phyloP scores from a whole-genome alignment of 2,329 filamentous ascomycete species.

The Exophiala viscosa region DNA sequence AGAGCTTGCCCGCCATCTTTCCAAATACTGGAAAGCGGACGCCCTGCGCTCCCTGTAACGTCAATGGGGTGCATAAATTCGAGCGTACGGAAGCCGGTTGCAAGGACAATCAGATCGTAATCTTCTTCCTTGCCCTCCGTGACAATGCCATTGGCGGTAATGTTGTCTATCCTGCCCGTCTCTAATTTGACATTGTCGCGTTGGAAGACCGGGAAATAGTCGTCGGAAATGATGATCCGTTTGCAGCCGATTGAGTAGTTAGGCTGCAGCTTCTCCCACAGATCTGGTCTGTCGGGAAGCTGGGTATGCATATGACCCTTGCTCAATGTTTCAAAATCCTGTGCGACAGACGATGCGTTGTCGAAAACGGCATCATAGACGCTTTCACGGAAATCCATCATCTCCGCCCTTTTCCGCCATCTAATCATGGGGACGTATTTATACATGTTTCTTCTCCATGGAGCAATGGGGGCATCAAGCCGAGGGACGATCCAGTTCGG shows the following conservation, averaged over 20 bases:
- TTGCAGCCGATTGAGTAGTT: conserved; percentile 46
- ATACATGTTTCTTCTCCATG: conserved; percentile 42
- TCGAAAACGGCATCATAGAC: conserved; percentile 45
- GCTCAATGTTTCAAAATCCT: conserved; percentile 39
- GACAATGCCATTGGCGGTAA: conserved; percentile 48
- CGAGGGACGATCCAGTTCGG: conserved; percentile 59
- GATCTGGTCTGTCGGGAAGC: conserved; percentile 47
- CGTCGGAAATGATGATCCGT: conserved; percentile 50
- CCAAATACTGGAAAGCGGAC: conserved; percentile 52
- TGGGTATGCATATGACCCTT: conserved; percentile 43
- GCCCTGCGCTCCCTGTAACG: conserved; percentile 45
- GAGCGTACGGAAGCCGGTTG: conserved; percentile 57
- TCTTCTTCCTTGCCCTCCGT: conserved; percentile 44
- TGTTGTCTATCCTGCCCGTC: conserved; percentile 46
- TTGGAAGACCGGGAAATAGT: conserved; percentile 53
- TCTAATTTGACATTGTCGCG: conserved; percentile 50
- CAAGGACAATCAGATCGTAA: conserved; percentile 56
- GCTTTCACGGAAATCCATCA: conserved; percentile 55
- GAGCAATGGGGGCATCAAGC: conserved; percentile 45
- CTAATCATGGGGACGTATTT: conserved; percentile 51
- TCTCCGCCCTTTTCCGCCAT: conserved; percentile 47
- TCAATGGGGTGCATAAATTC: conserved; percentile 59
- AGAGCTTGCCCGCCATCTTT: conserved; percentile 49
- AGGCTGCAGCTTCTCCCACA: conserved; percentile 54
- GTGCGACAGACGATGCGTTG: conserved; percentile 38